phyloP scores from a whole-genome alignment of 768 basidiomycete genomes.

The Dendrothele bispora region DNA sequence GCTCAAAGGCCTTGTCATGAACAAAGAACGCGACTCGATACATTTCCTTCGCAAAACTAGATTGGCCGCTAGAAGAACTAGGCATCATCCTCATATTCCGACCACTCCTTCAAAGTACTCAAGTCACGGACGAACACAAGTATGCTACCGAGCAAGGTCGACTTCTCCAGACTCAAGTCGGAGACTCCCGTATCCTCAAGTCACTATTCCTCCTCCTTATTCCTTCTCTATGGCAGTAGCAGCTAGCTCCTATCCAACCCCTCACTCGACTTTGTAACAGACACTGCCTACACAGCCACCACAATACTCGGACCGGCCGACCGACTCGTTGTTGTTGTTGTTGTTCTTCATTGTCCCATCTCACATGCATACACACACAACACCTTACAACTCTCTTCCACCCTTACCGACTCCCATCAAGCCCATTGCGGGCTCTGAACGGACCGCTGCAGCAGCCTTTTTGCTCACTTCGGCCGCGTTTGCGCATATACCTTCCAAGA shows the following conservation, averaged over 20 bases:
- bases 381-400: too few species aligned
- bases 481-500: conserved; percentile 50
- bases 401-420: too few species aligned
- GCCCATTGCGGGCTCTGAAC: conserved; percentile 70
- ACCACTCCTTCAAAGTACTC: conserved; percentile 24
- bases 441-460: conserved; percentile 75
- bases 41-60: conserved; percentile 48
- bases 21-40: conserved; percentile 68
- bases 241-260: conserved; percentile 10
- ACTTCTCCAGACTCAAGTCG: conserved; percentile 66
- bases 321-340: too few species aligned
- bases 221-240: too few species aligned
- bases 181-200: conserved; percentile 18
- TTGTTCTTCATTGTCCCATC: too few species aligned
- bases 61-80: conserved; percentile 21
- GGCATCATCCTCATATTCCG: conserved; percentile 13
- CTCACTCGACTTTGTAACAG: not conserved
- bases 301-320: too few species aligned
- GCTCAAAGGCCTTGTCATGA: conserved; percentile 77
- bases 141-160: conserved; percentile 62
- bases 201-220: not conserved
- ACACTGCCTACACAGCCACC: conserved; percentile 29
- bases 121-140: conserved; percentile 22
- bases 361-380: too few species aligned
- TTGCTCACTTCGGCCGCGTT: conserved; percentile 64